Evolutionary conservation across 345 rosid genomes (phyloP), one percentile per base, ranked within the genome.

Genomic region (Kernera saxatilis): DNA sequence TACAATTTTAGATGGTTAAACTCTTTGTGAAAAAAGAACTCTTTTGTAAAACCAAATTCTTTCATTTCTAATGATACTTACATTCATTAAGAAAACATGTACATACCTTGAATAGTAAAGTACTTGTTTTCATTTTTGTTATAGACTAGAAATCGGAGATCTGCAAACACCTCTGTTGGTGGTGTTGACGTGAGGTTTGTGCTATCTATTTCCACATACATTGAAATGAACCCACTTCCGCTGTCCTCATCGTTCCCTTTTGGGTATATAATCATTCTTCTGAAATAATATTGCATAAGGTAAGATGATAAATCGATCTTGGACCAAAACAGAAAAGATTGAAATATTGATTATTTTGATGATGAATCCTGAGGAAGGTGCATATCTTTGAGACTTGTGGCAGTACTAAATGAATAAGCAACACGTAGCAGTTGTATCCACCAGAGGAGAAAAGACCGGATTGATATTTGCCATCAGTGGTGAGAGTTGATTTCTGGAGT

Each of bases 121-220:
- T 63, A 63, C 4, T 45, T 63, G 41, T 45, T 63, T 63, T 29
- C 19, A 30, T 63, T 45, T 13, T 63, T 45, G 68, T 63, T 63
- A 5, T 30, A 63, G 19, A 63, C 13, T 3, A 30, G 45, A 6
- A 63, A 27, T 11, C 8, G 46, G 54, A 63, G 41, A 63, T 45
- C 5, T 44, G 68, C 68, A 30, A 27, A 30, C 3, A 63, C 67
- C 17, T 60, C 66, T 1, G 0, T n/a, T 5, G 14, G 33, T 39
- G 12, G 22, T 32, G 22, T 37, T 0, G 49, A 23, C 18, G 21
- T 0, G 30, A 39, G 48, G 48, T 49, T 23, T n/a, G 50, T 41
- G 22, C 25, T 41, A 18, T 60, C 66, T 14, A 60, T 5, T 5
- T 60, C 66, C 18, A 60, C 66, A 3, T 60, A 44, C 39, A 62